Conservation (phyloP, 2,329 filamentous ascomycete genomes). For the Trichoderma hamatum region DNA sequence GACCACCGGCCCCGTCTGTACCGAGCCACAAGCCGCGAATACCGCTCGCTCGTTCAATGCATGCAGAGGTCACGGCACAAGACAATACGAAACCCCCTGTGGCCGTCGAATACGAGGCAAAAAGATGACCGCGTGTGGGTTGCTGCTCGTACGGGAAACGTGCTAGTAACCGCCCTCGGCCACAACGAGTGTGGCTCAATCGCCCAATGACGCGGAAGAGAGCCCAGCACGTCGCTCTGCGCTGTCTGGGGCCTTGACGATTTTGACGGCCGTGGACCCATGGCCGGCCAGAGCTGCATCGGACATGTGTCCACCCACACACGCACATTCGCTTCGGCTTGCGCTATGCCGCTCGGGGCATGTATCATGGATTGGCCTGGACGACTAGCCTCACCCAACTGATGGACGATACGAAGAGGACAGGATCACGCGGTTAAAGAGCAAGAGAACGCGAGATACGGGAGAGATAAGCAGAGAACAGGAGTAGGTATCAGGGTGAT, state of each 20-base stretch:
- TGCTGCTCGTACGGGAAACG: slow-evolving; percentile 22
- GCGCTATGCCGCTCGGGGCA: slow-evolving; percentile 20
- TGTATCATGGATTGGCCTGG: slow-evolving; percentile 2
- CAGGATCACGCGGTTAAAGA: slow-evolving; percentile 21
- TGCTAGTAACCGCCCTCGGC: slow-evolving; percentile 10
- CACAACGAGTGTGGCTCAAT: slow-evolving; percentile 13
- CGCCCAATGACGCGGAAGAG: slow-evolving; percentile 21
- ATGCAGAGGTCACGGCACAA: slow-evolving; percentile 5
- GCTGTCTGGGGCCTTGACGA: slow-evolving; percentile 10
- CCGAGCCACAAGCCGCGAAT: not conserved
- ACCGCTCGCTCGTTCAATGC: not conserved
- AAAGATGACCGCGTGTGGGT: slow-evolving; percentile 21
- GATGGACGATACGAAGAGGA: not conserved
- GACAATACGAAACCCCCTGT: slow-evolving; percentile 22
- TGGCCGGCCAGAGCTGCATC: slow-evolving; percentile 18
- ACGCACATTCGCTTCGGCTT: slow-evolving; percentile 8
- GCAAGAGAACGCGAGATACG: not conserved
- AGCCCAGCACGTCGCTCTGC: slow-evolving; percentile 6
- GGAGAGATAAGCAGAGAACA: not conserved
- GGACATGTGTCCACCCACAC: slow-evolving; percentile 20
- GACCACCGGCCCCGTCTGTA: not conserved
- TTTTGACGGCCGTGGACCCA: not conserved
- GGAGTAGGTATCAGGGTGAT: not conserved
- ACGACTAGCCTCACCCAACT: not conserved
- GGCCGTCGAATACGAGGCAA: slow-evolving; percentile 23